Evolutionary conservation across 2,329 filamentous ascomycete genomes (phyloP).

Genomic region (Microsporum canis): DNA sequence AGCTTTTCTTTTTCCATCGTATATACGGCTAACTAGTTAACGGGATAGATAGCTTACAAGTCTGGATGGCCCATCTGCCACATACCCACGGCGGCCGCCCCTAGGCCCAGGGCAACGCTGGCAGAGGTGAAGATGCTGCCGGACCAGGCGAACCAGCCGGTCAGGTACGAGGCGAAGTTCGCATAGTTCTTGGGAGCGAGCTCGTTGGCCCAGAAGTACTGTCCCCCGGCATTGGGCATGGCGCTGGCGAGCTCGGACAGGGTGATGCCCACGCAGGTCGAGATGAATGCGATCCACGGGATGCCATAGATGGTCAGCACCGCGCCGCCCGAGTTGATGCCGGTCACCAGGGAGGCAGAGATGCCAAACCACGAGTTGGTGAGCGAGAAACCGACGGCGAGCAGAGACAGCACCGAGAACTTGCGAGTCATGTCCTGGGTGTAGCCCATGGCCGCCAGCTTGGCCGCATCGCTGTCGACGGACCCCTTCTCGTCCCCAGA

Average conservation of each 20-base stretch:
- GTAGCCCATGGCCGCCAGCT: constrained; percentile 40
- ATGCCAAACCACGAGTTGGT: constrained; percentile 45
- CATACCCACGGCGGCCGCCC: constrained; percentile 40
- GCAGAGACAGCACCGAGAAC: constrained; percentile 39
- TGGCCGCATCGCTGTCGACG: constrained; percentile 31
- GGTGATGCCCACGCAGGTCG: constrained; percentile 36
- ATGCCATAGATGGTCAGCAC: constrained; percentile 41
- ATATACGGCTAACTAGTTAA: too few species aligned
- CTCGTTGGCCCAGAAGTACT: constrained; percentile 43
- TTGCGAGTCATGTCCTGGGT: constrained; percentile 39
- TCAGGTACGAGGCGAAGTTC: constrained; percentile 38
- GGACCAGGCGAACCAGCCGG: constrained; percentile 44
- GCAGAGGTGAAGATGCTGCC: constrained; percentile 45
- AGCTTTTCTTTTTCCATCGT: not conserved
- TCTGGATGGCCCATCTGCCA: constrained; percentile 43
- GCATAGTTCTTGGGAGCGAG: constrained; percentile 38
- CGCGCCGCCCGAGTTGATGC: constrained; percentile 41
- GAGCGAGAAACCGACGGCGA: constrained; percentile 42
- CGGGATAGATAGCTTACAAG: constrained; percentile 32
- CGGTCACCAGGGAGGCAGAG: constrained; percentile 39
- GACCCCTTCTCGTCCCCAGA: constrained; percentile 4
- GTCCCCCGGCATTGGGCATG: constrained; percentile 41
- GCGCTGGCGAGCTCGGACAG: constrained; percentile 40
- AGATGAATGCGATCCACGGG: constrained; percentile 37
- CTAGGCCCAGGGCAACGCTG: constrained; percentile 41